A percentile compares a stretch with the other conserved stretches of the same genome.
Evolutionary conservation across 2,329 filamentous ascomycete species (phyloP).

Genomic region (Phaeophleospora eucalypticola): DNA sequence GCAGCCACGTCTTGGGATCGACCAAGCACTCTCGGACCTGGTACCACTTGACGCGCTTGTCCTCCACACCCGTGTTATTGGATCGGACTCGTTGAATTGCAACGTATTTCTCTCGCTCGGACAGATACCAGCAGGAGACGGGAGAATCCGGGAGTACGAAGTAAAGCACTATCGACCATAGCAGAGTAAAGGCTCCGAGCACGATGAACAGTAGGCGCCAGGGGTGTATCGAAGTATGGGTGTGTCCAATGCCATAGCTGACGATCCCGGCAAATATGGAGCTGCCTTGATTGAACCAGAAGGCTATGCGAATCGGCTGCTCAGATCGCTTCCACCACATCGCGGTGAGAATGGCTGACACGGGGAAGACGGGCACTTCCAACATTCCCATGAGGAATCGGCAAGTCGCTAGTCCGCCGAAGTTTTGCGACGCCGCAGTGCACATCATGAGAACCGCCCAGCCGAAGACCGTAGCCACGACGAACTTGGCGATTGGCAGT

Average conservation of each 20-base stretch:
- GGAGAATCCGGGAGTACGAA: constrained; percentile 15
- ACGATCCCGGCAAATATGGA: constrained; percentile 40
- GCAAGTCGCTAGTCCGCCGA: constrained; percentile 35
- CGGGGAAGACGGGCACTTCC: constrained; percentile 24
- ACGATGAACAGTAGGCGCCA: constrained; percentile 42
- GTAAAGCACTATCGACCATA: constrained; percentile 9
- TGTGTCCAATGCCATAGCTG: constrained; percentile 27
- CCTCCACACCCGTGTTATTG: constrained; percentile 15
- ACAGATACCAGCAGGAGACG: constrained; percentile 10
- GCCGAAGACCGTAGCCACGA: constrained; percentile 16
- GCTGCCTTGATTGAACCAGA: constrained; percentile 34
- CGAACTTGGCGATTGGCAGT: constrained; percentile 41
- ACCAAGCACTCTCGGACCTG: constrained; percentile 52
- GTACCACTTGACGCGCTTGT: constrained; percentile 40
- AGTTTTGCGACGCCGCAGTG: constrained; percentile 16
- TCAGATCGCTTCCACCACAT: constrained; percentile 28
- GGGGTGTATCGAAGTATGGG: constrained; percentile 18
- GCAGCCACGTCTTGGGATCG: constrained; percentile 55
- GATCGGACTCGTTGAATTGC: constrained; percentile 7
- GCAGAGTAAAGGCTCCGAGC: constrained; percentile 37
- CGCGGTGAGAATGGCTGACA: constrained; percentile 47
- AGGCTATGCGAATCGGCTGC: constrained; percentile 34
- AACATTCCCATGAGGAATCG: constrained; percentile 31
- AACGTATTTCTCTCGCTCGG: constrained; percentile 12
- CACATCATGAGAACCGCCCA: constrained; percentile 10